These are phyloP conservation scores for Lactarius quietus DNA, from an alignment of 768 basidiomycete species.

Conservation along the genomic window DNA sequence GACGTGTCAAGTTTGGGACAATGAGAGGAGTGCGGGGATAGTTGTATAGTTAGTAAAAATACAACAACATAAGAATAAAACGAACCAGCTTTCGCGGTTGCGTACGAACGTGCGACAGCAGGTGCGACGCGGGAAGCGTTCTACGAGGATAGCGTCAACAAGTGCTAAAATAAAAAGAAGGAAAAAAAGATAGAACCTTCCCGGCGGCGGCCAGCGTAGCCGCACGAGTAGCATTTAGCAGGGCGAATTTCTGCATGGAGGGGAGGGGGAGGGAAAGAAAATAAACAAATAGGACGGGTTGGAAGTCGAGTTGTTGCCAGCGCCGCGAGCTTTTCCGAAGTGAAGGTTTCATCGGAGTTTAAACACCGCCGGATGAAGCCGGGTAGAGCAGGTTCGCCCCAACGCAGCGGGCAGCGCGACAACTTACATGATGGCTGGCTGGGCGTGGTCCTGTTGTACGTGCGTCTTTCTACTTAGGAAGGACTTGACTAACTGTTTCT, in stretches of 20 bases:
- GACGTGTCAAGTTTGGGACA: conserved; percentile 39
- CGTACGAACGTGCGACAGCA: conserved; percentile 77
- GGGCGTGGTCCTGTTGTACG: conserved; percentile 20
- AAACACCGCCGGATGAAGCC: conserved; percentile 13
- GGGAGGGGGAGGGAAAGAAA: conserved; percentile 35
- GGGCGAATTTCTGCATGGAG: conserved; percentile 81
- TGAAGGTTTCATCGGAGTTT: conserved; percentile 26
- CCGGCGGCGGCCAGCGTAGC: conserved; percentile 64
- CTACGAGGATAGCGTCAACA: conserved; percentile 29
- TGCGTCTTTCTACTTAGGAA: neutral
- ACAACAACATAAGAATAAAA: conserved; percentile 11
- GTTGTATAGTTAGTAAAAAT: conserved; percentile 24
- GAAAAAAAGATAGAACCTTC: conserved; percentile 45
- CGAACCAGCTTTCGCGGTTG: conserved; percentile 96
- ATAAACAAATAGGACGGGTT: conserved; percentile 40
- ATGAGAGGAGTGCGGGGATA: conserved; percentile 3
- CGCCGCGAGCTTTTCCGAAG: conserved; percentile 28
- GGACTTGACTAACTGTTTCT: neutral
- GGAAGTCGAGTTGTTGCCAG: conserved; percentile 36
- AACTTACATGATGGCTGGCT: conserved; percentile 11
- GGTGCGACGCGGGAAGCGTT: conserved; percentile 44
- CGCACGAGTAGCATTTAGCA: conserved; percentile 80
- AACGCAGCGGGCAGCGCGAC: neutral
- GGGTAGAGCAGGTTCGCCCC: conserved; percentile 1
- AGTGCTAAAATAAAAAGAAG: neutral